A percentile compares a stretch with the other conserved stretches of the same genome.
phyloP scores from a whole-genome alignment of 2,329 filamentous ascomycete genomes.

The Ustulina deusta region DNA sequence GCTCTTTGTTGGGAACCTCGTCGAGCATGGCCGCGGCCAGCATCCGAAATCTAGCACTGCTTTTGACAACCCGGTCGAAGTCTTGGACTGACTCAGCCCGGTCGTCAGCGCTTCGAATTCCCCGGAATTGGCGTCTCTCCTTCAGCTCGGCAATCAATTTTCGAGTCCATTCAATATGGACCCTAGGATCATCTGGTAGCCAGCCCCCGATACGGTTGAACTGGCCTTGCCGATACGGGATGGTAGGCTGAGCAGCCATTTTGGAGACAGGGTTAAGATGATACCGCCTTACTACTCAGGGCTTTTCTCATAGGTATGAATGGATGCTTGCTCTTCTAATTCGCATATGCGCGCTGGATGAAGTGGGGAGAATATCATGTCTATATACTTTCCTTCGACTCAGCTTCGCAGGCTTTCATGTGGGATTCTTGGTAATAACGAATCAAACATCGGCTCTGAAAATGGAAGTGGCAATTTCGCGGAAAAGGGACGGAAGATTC shows the following conservation, averaged over 20 bases:
- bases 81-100: constrained; percentile 14
- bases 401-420: neutral
- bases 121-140: neutral
- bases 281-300: neutral
- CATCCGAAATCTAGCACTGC: constrained; percentile 22
- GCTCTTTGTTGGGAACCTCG: constrained; percentile 26
- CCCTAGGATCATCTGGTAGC: constrained; percentile 19
- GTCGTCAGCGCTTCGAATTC: neutral
- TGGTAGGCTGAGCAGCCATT: constrained; percentile 8
- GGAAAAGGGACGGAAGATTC: too few species aligned
- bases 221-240: constrained; percentile 22
- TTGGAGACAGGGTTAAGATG: neutral
- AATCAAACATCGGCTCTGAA: neutral
- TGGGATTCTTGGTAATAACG: neutral
- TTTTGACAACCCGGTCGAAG: constrained; percentile 19
- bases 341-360: too few species aligned
- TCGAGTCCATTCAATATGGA: constrained; percentile 10
- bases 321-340: too few species aligned
- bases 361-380: neutral
- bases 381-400: constrained; percentile 3
- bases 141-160: constrained; percentile 4
- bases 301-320: neutral
- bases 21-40: constrained; percentile 26
- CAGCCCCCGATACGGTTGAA: constrained; percentile 19
- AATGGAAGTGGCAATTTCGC: neutral